These are phyloP conservation scores for Alectoria sarmentosa DNA, from an alignment of 495 filamentous ascomycete genomes.

Conservation along the genomic window DNA sequence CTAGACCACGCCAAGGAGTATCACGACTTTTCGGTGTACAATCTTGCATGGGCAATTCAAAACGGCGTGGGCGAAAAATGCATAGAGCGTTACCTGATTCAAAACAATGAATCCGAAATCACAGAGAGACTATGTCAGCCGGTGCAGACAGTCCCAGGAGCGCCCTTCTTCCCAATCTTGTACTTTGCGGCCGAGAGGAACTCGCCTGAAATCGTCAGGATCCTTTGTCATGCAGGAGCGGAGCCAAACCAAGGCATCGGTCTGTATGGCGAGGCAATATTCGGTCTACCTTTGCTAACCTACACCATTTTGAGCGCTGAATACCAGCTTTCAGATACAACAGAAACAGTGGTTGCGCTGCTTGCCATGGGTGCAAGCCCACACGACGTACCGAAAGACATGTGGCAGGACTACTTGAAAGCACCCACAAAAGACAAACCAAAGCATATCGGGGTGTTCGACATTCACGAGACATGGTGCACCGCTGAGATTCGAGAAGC, in stretches of 20 bases:
- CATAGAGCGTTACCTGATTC: conserved; percentile 19
- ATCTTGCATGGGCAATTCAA: conserved; percentile 6
- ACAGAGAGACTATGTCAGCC: not conserved
- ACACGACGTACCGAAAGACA: conserved; percentile 19
- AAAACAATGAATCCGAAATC: not conserved
- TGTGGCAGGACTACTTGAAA: conserved; percentile 23
- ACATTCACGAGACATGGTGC: conserved; percentile 9
- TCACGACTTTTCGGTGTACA: not conserved
- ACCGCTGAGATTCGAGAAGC: conserved; percentile 13
- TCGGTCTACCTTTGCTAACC: conserved; percentile 7
- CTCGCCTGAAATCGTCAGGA: conserved; percentile 13
- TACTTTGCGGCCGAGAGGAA: conserved; percentile 24
- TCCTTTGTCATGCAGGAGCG: conserved; percentile 21
- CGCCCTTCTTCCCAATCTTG: conserved; percentile 11
- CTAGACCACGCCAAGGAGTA: conserved; percentile 15
- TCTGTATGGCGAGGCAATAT: not conserved
- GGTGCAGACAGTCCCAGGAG: not conserved
- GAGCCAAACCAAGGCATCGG: not conserved
- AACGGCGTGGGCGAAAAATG: conserved; percentile 11
- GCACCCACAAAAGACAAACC: conserved; percentile 6
- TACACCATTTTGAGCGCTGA: conserved; percentile 21
- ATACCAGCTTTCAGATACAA: conserved; percentile 17
- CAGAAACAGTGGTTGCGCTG: conserved; percentile 16
- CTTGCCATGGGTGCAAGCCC: conserved; percentile 22
- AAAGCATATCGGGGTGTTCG: too few species aligned